Conservation (phyloP, 768 basidiomycete genomes). For the Amanita thiersii region DNA sequence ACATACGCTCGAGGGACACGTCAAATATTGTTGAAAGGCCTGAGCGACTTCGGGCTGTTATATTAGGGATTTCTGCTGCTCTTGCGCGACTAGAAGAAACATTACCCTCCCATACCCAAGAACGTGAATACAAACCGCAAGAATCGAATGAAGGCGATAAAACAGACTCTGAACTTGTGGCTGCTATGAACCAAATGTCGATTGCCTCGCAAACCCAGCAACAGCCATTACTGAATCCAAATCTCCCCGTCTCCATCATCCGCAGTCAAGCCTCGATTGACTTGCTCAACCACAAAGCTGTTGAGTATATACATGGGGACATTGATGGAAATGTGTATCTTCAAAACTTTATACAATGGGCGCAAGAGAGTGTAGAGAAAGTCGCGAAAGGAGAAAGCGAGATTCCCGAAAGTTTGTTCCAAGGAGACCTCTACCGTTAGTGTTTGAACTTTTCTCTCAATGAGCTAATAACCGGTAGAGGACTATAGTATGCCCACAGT, state of each 20-base stretch:
- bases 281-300: slow-evolving; percentile 51
- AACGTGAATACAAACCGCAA: not conserved
- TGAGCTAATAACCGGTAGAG: not conserved
- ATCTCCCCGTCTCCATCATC: slow-evolving; percentile 33
- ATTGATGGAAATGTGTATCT: slow-evolving; percentile 61
- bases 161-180: slow-evolving; percentile 32
- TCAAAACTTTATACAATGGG: slow-evolving; percentile 53
- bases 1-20: slow-evolving; percentile 67
- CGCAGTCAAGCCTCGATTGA: slow-evolving; percentile 48
- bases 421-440: slow-evolving; percentile 81
- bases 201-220: slow-evolving; percentile 15
- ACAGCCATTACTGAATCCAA: not conserved
- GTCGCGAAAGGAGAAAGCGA: slow-evolving; percentile 60
- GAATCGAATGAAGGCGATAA: slow-evolving; percentile 10
- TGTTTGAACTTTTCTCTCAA: slow-evolving; percentile 11
- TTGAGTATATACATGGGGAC: slow-evolving; percentile 70
- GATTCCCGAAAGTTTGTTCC: slow-evolving; percentile 63
- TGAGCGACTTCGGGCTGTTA: slow-evolving; percentile 79
- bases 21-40: slow-evolving; percentile 86
- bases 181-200: slow-evolving; percentile 37
- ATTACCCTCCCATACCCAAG: slow-evolving; percentile 2
- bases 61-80: slow-evolving; percentile 74
- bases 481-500: slow-evolving; percentile 63
- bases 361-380: slow-evolving; percentile 49
- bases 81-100: slow-evolving; percentile 60